Evolutionary conservation across 805 yeast genomes (phyloP).

Genomic region (Ogataea dorogensis): DNA sequence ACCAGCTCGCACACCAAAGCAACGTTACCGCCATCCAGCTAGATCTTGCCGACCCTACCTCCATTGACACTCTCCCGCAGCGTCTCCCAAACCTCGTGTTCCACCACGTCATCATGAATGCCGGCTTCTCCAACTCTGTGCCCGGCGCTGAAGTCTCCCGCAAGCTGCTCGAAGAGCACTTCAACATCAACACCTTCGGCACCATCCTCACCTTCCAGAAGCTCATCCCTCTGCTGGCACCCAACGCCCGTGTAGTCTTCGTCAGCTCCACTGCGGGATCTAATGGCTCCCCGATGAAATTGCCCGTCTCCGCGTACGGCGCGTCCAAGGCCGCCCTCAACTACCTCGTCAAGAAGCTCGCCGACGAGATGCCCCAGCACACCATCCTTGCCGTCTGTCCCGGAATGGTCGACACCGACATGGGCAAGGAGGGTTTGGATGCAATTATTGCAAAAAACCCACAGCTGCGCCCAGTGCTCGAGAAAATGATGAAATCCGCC

Average conservation of each 20-base stretch:
- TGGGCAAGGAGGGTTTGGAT: too few species aligned
- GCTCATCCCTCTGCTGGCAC: slow-evolving; percentile 30
- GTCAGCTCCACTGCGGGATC: slow-evolving; percentile 33
- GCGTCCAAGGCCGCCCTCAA: slow-evolving; percentile 40
- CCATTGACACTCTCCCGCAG: slow-evolving; percentile 18
- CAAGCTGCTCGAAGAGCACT: slow-evolving; percentile 2
- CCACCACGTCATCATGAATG: slow-evolving; percentile 38
- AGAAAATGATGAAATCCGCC: too few species aligned
- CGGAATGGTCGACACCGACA: slow-evolving; percentile 12
- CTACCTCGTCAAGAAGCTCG: slow-evolving; percentile 26
- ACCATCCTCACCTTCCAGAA: slow-evolving; percentile 32
- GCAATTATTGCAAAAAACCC: too few species aligned
- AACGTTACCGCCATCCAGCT: slow-evolving; percentile 25
- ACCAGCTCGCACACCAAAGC: slow-evolving; percentile 17
- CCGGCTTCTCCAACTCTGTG: slow-evolving; percentile 22
- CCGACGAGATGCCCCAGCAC: slow-evolving; percentile 28
- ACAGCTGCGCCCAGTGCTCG: too few species aligned
- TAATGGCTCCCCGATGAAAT: slow-evolving; percentile 24
- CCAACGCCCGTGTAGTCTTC: slow-evolving; percentile 28
- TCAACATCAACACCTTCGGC: slow-evolving; percentile 32
- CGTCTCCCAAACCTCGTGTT: slow-evolving; percentile 22
- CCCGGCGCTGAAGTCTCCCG: slow-evolving; percentile 1
- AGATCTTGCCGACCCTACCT: slow-evolving; percentile 22
- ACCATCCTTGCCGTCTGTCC: slow-evolving; percentile 15
- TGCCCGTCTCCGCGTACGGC: slow-evolving; percentile 29